A percentile compares a stretch with the other conserved stretches of the same genome.
Conservation (phyloP, 2,329 filamentous ascomycete species). For the Talaromyces amestolkiae region DNA sequence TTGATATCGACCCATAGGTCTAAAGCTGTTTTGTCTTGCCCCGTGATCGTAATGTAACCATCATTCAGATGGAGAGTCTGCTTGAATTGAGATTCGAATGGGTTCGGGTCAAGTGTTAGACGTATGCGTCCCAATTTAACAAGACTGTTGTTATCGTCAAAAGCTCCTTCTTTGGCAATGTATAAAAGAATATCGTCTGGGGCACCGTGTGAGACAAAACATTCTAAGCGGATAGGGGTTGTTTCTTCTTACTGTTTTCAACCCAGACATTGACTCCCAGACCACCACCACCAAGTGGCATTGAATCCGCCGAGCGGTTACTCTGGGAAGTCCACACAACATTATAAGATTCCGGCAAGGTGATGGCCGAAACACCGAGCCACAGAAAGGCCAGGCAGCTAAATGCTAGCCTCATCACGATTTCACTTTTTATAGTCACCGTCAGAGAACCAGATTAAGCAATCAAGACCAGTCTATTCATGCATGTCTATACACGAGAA, state of each 20-base stretch:
- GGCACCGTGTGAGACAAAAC: not conserved
- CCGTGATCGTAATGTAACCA: slow-evolving; percentile 3
- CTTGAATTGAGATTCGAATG: not conserved
- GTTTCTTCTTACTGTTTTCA: not conserved
- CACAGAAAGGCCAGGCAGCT: not conserved
- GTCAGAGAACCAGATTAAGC: not conserved
- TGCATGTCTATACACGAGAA: not conserved
- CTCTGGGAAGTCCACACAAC: not conserved
- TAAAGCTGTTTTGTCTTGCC: not conserved
- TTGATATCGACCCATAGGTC: slow-evolving; percentile 1
- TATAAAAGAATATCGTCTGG: slow-evolving; percentile 1
- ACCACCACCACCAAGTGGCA: not conserved
- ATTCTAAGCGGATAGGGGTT: not conserved
- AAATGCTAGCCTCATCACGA: not conserved
- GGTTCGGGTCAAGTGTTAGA: not conserved
- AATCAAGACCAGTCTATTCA: not conserved
- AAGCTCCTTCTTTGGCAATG: slow-evolving; percentile 3
- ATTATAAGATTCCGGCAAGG: not conserved
- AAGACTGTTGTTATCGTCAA: slow-evolving; percentile 5
- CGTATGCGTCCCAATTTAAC: slow-evolving; percentile 4
- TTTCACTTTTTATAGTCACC: not conserved
- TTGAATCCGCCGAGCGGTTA: not conserved
- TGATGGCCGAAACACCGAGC: not conserved
- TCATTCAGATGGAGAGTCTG: slow-evolving; percentile 1
- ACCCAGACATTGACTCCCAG: not conserved